Percentiles rank a stretch among this genome's conserved stretches.
phyloP scores from a whole-genome alignment of 805 yeast species.

The Kluyveromyces dobzhanskii region DNA sequence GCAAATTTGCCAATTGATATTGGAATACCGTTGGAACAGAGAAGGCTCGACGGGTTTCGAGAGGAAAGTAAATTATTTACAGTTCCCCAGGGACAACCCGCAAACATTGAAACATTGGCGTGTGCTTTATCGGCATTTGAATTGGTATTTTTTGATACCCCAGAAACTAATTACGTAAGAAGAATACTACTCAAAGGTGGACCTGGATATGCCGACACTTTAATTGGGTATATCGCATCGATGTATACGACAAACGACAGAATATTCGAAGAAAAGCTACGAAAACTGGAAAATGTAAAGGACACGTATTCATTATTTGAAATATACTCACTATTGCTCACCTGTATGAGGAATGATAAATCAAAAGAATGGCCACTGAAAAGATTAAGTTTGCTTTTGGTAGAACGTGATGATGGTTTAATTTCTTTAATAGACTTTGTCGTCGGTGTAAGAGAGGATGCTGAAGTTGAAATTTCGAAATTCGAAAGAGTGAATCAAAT shows the following conservation, averaged over 20 bases:
- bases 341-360: slow-evolving; percentile 39
- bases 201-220: slow-evolving; percentile 54
- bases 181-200: slow-evolving; percentile 46
- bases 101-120: slow-evolving; percentile 8
- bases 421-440: slow-evolving; percentile 66
- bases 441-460: slow-evolving; percentile 67
- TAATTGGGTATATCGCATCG: slow-evolving; percentile 41
- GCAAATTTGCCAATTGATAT: slow-evolving; percentile 48
- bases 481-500: slow-evolving; percentile 60
- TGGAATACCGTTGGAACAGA: slow-evolving; percentile 56
- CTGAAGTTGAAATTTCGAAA: slow-evolving; percentile 50
- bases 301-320: slow-evolving; percentile 62
- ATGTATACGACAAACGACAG: slow-evolving; percentile 26
- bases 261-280: slow-evolving; percentile 11
- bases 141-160: slow-evolving; percentile 15
- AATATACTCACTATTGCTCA: slow-evolving; percentile 48
- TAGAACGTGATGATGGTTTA: slow-evolving; percentile 62
- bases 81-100: slow-evolving; percentile 14
- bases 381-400: slow-evolving; percentile 46
- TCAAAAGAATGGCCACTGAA: slow-evolving; percentile 41
- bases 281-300: slow-evolving; percentile 35
- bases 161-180: slow-evolving; percentile 21
- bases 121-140: slow-evolving; percentile 16
- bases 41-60: slow-evolving; percentile 46
- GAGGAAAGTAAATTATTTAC: slow-evolving; percentile 20